Conservation (phyloP, 2,329 filamentous ascomycete species). For the Sporothrix luriei region DNA sequence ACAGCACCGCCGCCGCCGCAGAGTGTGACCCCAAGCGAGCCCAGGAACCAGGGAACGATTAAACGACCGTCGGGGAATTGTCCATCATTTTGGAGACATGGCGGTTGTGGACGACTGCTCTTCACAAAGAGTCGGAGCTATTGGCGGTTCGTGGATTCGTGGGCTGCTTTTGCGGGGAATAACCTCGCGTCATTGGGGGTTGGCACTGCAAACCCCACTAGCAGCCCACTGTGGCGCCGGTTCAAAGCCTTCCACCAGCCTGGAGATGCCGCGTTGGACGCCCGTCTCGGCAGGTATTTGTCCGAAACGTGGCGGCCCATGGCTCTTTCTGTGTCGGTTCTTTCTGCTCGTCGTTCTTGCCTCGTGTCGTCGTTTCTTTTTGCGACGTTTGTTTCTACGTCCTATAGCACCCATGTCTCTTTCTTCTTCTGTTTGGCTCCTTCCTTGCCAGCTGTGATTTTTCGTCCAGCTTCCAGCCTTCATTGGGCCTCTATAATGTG, state of each 20-base stretch:
- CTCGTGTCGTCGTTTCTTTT: background rate
- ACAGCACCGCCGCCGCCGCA: background rate
- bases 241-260: background rate
- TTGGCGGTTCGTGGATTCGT: background rate
- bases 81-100: constrained; percentile 2
- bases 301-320: constrained; percentile 13
- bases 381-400: background rate
- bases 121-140: constrained; percentile 11
- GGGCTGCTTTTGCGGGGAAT: constrained; percentile 26
- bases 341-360: background rate
- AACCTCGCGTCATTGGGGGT: constrained; percentile 26
- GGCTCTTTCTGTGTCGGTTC: constrained; percentile 14
- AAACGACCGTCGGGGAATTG: constrained; percentile 14
- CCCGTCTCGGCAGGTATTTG: constrained; percentile 23
- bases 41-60: background rate
- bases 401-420: background rate
- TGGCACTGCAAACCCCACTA: constrained; percentile 12
- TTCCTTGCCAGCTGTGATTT: background rate
- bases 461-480: background rate
- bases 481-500: background rate
- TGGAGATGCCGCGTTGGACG: constrained; percentile 8
- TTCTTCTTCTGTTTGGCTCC: constrained; percentile 3
- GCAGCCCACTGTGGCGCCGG: constrained; percentile 7
- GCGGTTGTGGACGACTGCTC: background rate
- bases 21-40: background rate